Evolutionary conservation across 140 eudicot species (phyloP), one percentile per base, ranked within the genome.

Genomic region (Anethum foeniculum): DNA sequence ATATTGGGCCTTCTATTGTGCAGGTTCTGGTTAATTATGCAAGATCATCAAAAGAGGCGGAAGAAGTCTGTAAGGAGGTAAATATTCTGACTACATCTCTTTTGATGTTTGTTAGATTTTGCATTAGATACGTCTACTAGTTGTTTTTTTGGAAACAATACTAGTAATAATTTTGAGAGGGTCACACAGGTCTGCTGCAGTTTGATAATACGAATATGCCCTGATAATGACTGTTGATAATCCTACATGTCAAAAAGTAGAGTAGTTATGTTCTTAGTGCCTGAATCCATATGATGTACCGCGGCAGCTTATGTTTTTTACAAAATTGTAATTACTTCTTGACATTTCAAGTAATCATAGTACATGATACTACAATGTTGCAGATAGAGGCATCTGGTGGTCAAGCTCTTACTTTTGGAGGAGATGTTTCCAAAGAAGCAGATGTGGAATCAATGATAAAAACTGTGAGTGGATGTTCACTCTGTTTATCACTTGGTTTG

Each of bases 361-460:
- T n/a, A 4, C 10, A 11, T 10, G 11, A 44, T 44, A 0, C 49
- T 36, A 14, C 64, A 28, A 19, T 41, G 21, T 86, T 83, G 79
- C 81, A 90, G 95, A 90, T 89, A 34, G 93, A 89, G 87, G 84
- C 85, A 39, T n/a, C 19, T 43, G 93, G 96, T 60, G 91, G 96
- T 48, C 68, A 89, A 15, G 89, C 93, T 49, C 88, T 90, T 80
- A 72, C 88, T 71, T 90, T 87, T 82, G 74, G 83, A 47, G 96
- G 88, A 75, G 91, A 91, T 79, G 90, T 91, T 78, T 87, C 96
- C 36, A 91, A 89, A 87, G 91, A 89, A 85, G 54, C 62, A 32
- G 91, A 87, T 67, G 96, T 89, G 14, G 87, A 86, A 54, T 82
- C 93, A 18, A 89, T 91, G 96, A 82, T 91, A 62, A 87, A 91